A percentile compares a stretch with the other conserved stretches of the same genome.
Conservation (phyloP, 306 rosid species). For the Elaeagnus macrophylla region DNA sequence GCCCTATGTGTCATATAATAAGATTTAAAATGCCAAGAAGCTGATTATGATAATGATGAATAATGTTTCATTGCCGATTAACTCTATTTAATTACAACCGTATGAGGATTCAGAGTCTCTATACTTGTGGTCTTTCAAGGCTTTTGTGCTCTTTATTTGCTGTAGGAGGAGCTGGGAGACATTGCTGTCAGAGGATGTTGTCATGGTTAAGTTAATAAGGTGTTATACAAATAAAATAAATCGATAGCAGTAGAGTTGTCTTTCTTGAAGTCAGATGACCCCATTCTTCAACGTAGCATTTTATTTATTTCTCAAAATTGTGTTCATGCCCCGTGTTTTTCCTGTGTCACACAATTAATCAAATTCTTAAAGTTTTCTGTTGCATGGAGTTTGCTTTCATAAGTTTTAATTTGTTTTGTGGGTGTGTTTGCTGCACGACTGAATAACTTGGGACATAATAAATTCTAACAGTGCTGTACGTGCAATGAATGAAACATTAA, state of each 20-base stretch:
- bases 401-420: not conserved
- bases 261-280: not conserved
- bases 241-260: not conserved
- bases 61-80: too few relatives aligned
- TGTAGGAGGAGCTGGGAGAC: not conserved
- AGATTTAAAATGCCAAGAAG: too few relatives aligned
- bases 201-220: not conserved
- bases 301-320: too few relatives aligned
- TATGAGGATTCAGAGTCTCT: not conserved
- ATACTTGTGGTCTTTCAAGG: not conserved
- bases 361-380: not conserved
- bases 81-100: not conserved
- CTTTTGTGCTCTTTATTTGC: not conserved
- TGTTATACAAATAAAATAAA: not conserved
- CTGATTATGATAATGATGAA: too few relatives aligned
- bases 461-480: conserved; percentile 75
- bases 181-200: not conserved
- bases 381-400: not conserved
- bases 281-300: not conserved
- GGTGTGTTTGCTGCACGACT: not conserved
- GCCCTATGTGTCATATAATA: too few relatives aligned
- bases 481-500: conserved; percentile 93
- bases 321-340: too few relatives aligned
- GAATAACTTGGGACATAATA: conserved; percentile 24
- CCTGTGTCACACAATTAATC: not conserved